Evolutionary conservation across 352 stramenopile species (phyloP), one percentile per base, ranked within the genome.

Genomic region (Phytophthora boehmeriae): DNA sequence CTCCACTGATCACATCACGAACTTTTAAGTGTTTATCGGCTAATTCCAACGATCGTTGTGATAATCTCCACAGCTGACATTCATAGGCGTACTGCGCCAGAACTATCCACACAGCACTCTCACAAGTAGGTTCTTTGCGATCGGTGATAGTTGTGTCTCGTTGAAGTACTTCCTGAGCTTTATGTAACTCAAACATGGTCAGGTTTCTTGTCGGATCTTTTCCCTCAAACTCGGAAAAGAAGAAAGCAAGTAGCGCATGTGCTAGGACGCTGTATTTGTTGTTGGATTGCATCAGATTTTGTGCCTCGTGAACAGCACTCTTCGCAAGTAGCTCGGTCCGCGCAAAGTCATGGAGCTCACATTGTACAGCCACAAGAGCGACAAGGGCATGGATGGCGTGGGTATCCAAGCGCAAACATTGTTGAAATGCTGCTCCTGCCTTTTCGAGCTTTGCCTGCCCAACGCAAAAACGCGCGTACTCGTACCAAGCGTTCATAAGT

Each of bases 401-500:
- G 9, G 67, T 17, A 53, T 90, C 73, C 1, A 92, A 54, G 20
- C 75, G 59, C 4, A 95, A 63, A 47, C 82, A 89, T 51, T 92
- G 73, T 9, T 76, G 66, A 13, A 93, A 69, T 50, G 67, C 80
- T 25, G 72, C 54, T 0, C 70, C 83, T 28, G 83, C 80, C 58
- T 80, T 89, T 42, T 90, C 73, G 13, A 89, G 50, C 13, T 82
- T 74, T 8, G 68, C 46, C 22, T 75, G 72, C 0, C 55, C 54
- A 41, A 89, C 63, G 41, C 76, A 90, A 39, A 92, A 92, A 19
- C 60, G 61, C 16, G 73, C 83, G 54, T 90, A 90, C 27, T 90
- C 83, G 44, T 82, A 75, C 83, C 86, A 92, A 23, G 81, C 75
- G 2, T 32, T 49, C 25, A 63, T 63, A 0, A 86, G 57, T 53